Evolutionary conservation across 2,329 filamentous ascomycete species (phyloP).

Genomic region (Lachnellula cervina): DNA sequence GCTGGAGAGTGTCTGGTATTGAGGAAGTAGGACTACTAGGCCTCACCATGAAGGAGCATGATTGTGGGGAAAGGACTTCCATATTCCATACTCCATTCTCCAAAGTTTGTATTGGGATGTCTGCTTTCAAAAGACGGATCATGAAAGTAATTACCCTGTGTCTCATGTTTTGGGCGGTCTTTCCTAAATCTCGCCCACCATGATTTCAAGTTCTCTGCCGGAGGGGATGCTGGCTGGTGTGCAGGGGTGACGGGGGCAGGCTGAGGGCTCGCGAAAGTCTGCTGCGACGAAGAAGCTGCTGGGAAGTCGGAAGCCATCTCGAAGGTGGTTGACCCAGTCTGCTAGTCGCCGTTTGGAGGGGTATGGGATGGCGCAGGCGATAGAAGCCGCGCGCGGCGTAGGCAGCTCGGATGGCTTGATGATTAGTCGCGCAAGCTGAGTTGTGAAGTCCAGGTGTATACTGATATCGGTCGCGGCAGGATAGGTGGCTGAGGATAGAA

Average conservation of each 20-base stretch:
- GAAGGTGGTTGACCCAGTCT: conserved; percentile 11
- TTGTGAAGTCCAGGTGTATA: not conserved
- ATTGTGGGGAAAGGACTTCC: not conserved
- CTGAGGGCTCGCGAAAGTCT: conserved; percentile 27
- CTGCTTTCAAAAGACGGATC: not conserved
- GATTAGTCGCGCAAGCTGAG: conserved; percentile 14
- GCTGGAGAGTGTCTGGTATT: too few species aligned
- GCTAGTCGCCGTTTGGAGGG: conserved; percentile 13
- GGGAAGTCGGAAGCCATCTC: conserved; percentile 25
- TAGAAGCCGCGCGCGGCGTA: conserved; percentile 6
- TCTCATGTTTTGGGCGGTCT: conserved; percentile 51
- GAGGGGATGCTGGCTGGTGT: conserved; percentile 56
- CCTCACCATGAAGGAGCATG: not conserved
- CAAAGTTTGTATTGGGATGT: not conserved
- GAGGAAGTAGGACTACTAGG: not conserved
- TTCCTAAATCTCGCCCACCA: conserved; percentile 98
- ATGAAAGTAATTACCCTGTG: conserved; percentile 42
- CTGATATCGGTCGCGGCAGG: not conserved
- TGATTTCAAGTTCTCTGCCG: conserved; percentile 82
- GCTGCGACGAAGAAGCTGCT: conserved; percentile 24
- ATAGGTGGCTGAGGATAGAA: not conserved
- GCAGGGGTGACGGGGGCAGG: conserved; percentile 21
- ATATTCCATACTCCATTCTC: conserved; percentile 1
- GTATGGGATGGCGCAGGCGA: conserved; percentile 9
- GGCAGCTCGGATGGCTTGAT: conserved; percentile 8